These are phyloP conservation scores for Plasmodium gaboni DNA, from an alignment of 169 alveolate genomes.

Conservation along the genomic window DNA sequence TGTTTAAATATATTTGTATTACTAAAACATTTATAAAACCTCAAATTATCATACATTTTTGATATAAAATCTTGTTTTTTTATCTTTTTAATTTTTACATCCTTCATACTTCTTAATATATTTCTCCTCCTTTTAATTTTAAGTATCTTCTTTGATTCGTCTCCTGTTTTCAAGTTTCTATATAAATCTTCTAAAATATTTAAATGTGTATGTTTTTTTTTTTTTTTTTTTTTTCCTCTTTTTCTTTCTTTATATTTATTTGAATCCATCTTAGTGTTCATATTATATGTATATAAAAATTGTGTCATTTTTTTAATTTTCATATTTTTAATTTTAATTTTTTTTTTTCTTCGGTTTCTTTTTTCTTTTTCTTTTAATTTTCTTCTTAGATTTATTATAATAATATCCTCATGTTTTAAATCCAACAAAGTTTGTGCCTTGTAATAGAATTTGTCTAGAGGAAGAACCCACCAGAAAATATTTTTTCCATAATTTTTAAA, in stretches of 20 bases:
- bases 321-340: background rate
- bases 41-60: constrained; percentile 11
- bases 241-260: background rate
- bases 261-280: background rate
- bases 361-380: background rate
- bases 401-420: background rate
- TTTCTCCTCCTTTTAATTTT: background rate
- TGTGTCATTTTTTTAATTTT: background rate
- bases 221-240: background rate
- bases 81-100: background rate
- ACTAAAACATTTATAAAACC: constrained; percentile 42
- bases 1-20: constrained; percentile 32
- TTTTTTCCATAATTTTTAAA: background rate
- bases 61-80: background rate
- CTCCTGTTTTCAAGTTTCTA: too few relatives aligned
- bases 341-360: background rate
- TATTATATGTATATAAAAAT: background rate
- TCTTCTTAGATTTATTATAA: background rate
- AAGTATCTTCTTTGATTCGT: background rate
- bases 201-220: too few relatives aligned
- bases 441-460: constrained; percentile 28
- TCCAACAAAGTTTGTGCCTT: constrained; percentile 16
- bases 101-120: background rate
- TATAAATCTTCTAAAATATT: too few relatives aligned
- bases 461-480: constrained; percentile 58